Percentiles rank a stretch among this genome's conserved stretches.
These are phyloP conservation scores for Pluteus cervinus DNA, from an alignment of 768 basidiomycete species.

Conservation along the genomic window DNA sequence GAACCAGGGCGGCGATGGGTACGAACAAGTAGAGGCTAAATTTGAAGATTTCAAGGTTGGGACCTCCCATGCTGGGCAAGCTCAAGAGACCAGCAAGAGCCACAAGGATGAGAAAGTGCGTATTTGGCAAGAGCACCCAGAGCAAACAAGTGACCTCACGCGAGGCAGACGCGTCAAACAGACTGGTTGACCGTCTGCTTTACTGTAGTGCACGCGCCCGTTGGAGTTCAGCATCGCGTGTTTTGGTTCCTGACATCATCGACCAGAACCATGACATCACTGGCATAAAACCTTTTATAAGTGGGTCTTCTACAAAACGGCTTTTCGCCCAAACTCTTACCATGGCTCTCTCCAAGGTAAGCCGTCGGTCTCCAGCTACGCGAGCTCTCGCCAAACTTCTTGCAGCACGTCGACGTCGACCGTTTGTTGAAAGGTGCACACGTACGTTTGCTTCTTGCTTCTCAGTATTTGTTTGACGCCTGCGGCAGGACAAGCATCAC, in stretches of 20 bases:
- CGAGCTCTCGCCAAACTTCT: conserved; percentile 1
- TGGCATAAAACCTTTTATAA: not conserved
- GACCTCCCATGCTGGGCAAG: conserved; percentile 47
- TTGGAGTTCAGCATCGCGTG: too few species aligned
- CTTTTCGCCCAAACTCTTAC: conserved; percentile 7
- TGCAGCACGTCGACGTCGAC: conserved; percentile 64
- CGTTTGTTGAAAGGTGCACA: conserved; percentile 52
- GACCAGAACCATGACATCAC: too few species aligned
- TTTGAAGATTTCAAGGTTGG: conserved; percentile 88
- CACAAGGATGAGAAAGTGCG: too few species aligned
- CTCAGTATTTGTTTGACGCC: conserved; percentile 5
- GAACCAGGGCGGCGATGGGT: conserved; percentile 72
- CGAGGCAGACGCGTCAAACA: not conserved
- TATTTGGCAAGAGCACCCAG: too few species aligned
- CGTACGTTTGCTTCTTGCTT: conserved; percentile 23
- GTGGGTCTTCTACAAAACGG: not conserved
- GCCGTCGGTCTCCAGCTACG: not conserved
- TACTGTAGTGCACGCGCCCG: not conserved
- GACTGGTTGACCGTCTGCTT: not conserved
- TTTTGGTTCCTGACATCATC: too few species aligned
- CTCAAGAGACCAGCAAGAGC: not conserved
- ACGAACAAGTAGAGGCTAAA: conserved; percentile 84
- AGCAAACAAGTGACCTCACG: too few species aligned
- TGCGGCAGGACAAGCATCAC: conserved; percentile 37
- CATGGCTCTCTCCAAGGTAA: conserved; percentile 62